Evolutionary conservation across 208 protist genomes (phyloP), one percentile per base, ranked within the genome.

Genomic region (Trypanosoma cruzi): DNA sequence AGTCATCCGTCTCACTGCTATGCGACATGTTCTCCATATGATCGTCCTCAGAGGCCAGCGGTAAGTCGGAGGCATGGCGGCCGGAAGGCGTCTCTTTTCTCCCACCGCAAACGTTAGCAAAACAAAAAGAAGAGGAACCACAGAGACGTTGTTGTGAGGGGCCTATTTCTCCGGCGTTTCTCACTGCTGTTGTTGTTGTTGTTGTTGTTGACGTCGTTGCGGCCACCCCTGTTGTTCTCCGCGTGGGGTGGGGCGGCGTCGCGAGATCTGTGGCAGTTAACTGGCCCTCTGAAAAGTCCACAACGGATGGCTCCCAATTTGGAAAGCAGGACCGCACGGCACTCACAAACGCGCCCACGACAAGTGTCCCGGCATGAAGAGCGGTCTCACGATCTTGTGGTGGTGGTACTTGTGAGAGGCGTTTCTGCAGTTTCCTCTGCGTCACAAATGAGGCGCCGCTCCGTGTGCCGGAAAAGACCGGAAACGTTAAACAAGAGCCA

Each of bases 331-430:
- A 69, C 0, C 66, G 85, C 79, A 84, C 77, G 24, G 88, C 85
- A 66, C 76, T 73, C 22, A 94, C 59, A 54, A 91, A 94, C 0
- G 88, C 84, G 14, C 88, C 88, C 13, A 94, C 61, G 4, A 78
- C 80, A 13, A 92, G 76, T 32, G 81, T 79, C 36, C 76, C 78
- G 22, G 82, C 82, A n/a, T 80, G 71, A n/a, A 86, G 55, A 24
- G 64, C 67, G 34, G 72, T 70, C 48, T 88, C 78, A 24, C 61
- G 28, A 22, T 58, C 67, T 36, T 34, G 65, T 29, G 80, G 71
- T 24, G 42, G 71, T 22, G 64, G 69, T 0, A 71, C 56, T 20
- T 59, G 32, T 18, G 64, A n/a, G 32, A 81, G 69, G 16, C 44
- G 50, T 0, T 60, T 1, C n/a, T 46, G 36, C 31, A 67, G 49